Conservation (phyloP, 768 basidiomycete species). For the Galerina marginata region DNA sequence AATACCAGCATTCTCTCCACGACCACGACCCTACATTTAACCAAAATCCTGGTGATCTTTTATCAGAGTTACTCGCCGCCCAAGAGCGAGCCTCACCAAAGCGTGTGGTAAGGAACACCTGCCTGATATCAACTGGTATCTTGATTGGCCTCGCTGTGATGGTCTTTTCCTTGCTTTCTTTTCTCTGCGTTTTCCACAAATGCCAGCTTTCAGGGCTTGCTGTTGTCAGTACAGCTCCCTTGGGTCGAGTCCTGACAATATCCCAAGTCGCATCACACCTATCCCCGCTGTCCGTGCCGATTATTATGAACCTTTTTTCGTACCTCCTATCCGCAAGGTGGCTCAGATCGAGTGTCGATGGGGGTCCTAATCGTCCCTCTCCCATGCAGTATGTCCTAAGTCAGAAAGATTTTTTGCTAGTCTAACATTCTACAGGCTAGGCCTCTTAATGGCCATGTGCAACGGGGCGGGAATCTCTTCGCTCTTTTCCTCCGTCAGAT, state of each 20-base stretch:
- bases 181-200: constrained; percentile 1
- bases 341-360: background rate
- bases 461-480: background rate
- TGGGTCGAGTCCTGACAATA: constrained; percentile 4
- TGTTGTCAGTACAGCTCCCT: background rate
- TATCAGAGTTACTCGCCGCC: background rate
- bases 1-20: too few relatives aligned
- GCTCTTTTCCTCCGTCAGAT: too few relatives aligned
- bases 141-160: background rate
- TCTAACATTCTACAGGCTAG: background rate
- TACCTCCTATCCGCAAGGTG: constrained; percentile 2
- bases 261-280: constrained; percentile 1
- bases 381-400: constrained; percentile 1
- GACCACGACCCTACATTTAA: too few relatives aligned
- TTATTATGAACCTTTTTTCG: constrained; percentile 1
- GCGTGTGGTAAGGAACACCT: background rate
- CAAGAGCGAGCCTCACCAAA: background rate
- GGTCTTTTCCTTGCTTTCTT: background rate
- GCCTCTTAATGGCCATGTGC: constrained; percentile 4
- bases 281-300: background rate
- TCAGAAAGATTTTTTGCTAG: background rate
- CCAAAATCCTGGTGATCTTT: too few relatives aligned
- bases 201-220: background rate
- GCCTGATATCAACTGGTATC: background rate
- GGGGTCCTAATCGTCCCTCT: background rate